Percentiles rank a stretch among this genome's conserved stretches.
Conservation (phyloP, 495 filamentous ascomycete species). For the Penicillium cinerascens region DNA sequence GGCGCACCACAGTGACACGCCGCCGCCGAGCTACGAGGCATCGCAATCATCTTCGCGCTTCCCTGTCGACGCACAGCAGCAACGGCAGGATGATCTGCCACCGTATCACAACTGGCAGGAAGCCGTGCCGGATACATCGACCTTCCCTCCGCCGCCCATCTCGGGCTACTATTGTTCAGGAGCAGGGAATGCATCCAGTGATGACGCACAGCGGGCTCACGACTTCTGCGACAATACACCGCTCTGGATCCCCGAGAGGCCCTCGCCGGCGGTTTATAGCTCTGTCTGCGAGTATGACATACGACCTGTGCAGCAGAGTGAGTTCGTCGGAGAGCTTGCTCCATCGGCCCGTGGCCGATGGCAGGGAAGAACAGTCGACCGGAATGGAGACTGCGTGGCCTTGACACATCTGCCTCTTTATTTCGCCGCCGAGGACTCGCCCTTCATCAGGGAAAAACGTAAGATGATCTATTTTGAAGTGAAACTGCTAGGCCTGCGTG, state of each 20-base stretch:
- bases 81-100: conserved; percentile 24
- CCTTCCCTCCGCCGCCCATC: conserved; percentile 77
- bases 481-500: conserved; percentile 46
- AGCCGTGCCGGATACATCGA: conserved; percentile 71
- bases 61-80: not conserved
- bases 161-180: conserved; percentile 64
- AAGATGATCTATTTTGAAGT: conserved; percentile 82
- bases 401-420: conserved; percentile 73
- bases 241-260: conserved; percentile 53
- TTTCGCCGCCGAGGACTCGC: conserved; percentile 63
- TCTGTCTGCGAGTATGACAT: conserved; percentile 43
- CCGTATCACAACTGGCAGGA: conserved; percentile 77
- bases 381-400: conserved; percentile 45
- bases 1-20: not conserved
- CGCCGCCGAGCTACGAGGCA: conserved; percentile 35
- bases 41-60: conserved; percentile 6
- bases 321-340: conserved; percentile 45
- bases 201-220: conserved; percentile 69
- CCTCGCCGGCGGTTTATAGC: conserved; percentile 37
- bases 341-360: conserved; percentile 36
- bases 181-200: conserved; percentile 67
- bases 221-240: conserved; percentile 65
- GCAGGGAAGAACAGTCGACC: conserved; percentile 40
- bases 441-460: conserved; percentile 48
- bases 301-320: conserved; percentile 40